A percentile compares a stretch with the other conserved stretches of the same genome.
Conservation (phyloP, 495 filamentous ascomycete genomes). For the Chlorociboria aeruginascens region DNA sequence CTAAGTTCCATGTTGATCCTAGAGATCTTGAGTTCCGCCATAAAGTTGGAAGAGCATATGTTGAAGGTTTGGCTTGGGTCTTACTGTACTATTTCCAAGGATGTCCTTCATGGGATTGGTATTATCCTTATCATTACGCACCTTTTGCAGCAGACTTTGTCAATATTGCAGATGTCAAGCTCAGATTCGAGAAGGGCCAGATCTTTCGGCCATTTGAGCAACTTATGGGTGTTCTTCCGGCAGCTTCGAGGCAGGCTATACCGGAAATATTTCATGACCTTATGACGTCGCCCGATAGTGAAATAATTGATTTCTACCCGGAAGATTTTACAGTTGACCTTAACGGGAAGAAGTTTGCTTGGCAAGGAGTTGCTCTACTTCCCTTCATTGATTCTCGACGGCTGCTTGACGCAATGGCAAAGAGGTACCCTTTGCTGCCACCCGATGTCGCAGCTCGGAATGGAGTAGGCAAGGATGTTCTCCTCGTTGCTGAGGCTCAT, state of each 20-base stretch:
- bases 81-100: slow-evolving; percentile 96
- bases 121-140: slow-evolving; percentile 96
- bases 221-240: slow-evolving; percentile 94
- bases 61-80: slow-evolving; percentile 98
- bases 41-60: slow-evolving; percentile 84
- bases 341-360: slow-evolving; percentile 97
- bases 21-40: slow-evolving; percentile 77
- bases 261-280: slow-evolving; percentile 74
- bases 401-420: slow-evolving; percentile 69
- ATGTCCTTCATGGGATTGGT: slow-evolving; percentile 97
- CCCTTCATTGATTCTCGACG: slow-evolving; percentile 94
- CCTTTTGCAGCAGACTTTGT: slow-evolving; percentile 95
- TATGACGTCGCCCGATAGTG: slow-evolving; percentile 76
- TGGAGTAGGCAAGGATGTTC: slow-evolving; percentile 61
- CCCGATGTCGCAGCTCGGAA: slow-evolving; percentile 73
- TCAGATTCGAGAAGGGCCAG: slow-evolving; percentile 74
- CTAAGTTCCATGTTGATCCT: slow-evolving; percentile 84
- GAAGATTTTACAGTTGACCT: slow-evolving; percentile 86
- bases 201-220: slow-evolving; percentile 93
- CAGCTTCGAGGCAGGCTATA: slow-evolving; percentile 82
- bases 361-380: slow-evolving; percentile 89
- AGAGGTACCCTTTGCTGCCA: slow-evolving; percentile 67
- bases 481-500: slow-evolving; percentile 75
- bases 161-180: slow-evolving; percentile 63
- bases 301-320: slow-evolving; percentile 96